Conservation (phyloP, 2,329 filamentous ascomycete genomes). For the Penicillium sp. region DNA sequence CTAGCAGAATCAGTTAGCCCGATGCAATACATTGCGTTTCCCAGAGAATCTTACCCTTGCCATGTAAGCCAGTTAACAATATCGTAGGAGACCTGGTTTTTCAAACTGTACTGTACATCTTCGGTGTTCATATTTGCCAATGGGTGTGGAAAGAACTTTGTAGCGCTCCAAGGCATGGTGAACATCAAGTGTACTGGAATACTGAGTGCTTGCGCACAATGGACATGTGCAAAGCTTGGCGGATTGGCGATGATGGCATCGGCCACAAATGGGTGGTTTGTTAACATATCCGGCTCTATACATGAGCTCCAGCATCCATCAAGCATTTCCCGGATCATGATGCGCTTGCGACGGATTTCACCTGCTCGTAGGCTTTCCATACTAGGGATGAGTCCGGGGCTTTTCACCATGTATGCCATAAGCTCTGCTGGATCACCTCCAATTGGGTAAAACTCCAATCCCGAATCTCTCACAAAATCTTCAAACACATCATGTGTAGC, state of each 20-base stretch:
- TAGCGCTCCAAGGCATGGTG: slow-evolving; percentile 52
- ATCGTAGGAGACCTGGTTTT: slow-evolving; percentile 46
- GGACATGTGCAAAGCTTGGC: slow-evolving; percentile 48
- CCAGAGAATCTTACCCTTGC: slow-evolving; percentile 40
- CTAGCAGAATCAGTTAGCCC: slow-evolving; percentile 13
- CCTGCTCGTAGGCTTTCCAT: slow-evolving; percentile 38
- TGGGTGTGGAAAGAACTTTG: slow-evolving; percentile 48
- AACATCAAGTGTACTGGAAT: slow-evolving; percentile 53
- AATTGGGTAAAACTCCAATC: slow-evolving; percentile 57
- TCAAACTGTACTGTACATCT: not conserved
- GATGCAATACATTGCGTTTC: not conserved
- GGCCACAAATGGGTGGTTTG: slow-evolving; percentile 47
- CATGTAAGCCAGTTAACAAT: slow-evolving; percentile 51
- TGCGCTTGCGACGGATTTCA: slow-evolving; percentile 28
- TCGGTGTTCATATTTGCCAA: slow-evolving; percentile 46
- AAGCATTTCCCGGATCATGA: slow-evolving; percentile 37
- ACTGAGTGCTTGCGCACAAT: slow-evolving; percentile 37
- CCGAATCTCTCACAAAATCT: slow-evolving; percentile 50
- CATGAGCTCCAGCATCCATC: slow-evolving; percentile 41
- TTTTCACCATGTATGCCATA: slow-evolving; percentile 53
- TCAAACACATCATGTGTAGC: slow-evolving; percentile 57
- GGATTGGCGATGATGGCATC: slow-evolving; percentile 56
- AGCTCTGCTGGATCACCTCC: slow-evolving; percentile 54
- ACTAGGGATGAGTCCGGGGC: slow-evolving; percentile 41
- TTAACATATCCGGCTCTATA: slow-evolving; percentile 29